These are phyloP conservation scores for Sporopachydermia lactativora DNA, from an alignment of 805 yeast genomes.

Conservation along the genomic window DNA sequence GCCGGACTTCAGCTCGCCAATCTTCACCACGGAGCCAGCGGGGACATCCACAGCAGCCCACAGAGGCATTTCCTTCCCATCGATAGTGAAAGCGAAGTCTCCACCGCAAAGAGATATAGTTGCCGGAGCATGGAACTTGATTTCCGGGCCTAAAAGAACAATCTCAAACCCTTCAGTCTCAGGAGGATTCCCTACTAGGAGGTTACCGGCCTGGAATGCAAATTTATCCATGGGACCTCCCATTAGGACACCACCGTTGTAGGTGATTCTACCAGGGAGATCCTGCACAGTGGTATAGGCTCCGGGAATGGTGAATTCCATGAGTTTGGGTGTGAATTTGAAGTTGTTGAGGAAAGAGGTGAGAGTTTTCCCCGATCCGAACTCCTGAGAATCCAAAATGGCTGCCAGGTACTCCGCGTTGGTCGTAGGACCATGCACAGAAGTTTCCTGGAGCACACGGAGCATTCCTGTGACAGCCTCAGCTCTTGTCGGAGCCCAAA, in stretches of 20 bases:
- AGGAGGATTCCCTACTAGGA: slow-evolving; percentile 15
- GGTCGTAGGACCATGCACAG: slow-evolving; percentile 15
- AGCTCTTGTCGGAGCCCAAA: slow-evolving; percentile 12
- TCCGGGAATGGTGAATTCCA: slow-evolving; percentile 23
- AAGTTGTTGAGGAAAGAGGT: slow-evolving; percentile 13
- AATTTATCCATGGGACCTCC: slow-evolving; percentile 17
- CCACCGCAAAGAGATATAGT: slow-evolving; percentile 16
- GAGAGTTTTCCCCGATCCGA: slow-evolving; percentile 11
- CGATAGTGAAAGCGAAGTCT: slow-evolving; percentile 10
- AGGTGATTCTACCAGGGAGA: slow-evolving; percentile 22
- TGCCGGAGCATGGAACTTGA: slow-evolving; percentile 16
- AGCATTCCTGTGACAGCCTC: slow-evolving; percentile 11
- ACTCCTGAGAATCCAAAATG: slow-evolving; percentile 10
- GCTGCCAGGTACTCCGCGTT: slow-evolving; percentile 14
- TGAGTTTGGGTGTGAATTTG: slow-evolving; percentile 11
- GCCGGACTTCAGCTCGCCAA: slow-evolving; percentile 13
- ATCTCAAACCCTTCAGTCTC: slow-evolving; percentile 15
- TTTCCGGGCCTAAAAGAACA: slow-evolving; percentile 16
- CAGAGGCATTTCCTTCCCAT: slow-evolving; percentile 12
- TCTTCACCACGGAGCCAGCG: slow-evolving; percentile 12
- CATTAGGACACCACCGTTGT: slow-evolving; percentile 17
- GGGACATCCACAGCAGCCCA: slow-evolving; percentile 14
- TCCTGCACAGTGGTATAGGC: slow-evolving; percentile 41
- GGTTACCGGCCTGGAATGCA: slow-evolving; percentile 16
- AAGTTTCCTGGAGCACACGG: slow-evolving; percentile 9